Evolutionary conservation across 2,329 filamentous ascomycete species (phyloP).

Genomic region (Fusarium odoratissimum): DNA sequence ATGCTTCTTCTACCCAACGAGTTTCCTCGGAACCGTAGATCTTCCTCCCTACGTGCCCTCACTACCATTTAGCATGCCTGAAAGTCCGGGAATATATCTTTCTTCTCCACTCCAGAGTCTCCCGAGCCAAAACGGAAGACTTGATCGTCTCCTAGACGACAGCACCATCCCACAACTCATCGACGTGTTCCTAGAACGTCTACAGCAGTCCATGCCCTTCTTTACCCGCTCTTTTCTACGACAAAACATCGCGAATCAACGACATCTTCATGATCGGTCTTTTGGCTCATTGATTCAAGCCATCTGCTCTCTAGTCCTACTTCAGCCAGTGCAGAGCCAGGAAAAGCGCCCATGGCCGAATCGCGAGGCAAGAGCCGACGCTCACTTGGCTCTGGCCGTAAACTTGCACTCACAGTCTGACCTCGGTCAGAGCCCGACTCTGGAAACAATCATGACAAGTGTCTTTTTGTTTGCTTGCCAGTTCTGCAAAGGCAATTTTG

Average conservation of each 20-base stretch:
- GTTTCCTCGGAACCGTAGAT: too few relatives aligned
- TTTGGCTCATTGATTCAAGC: not conserved
- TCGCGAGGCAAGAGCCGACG: not conserved
- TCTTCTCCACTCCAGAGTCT: not conserved
- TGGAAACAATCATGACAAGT: not conserved
- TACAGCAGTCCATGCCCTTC: not conserved
- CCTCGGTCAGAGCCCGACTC: not conserved
- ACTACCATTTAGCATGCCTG: fast-evolving
- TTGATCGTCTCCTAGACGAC: not conserved
- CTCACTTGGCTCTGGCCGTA: not conserved
- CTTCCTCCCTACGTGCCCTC: too few relatives aligned
- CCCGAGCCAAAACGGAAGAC: not conserved
- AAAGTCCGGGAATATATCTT: fast-evolving
- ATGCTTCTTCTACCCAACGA: too few relatives aligned
- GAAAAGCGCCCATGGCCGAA: not conserved
- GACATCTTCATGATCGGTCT: not conserved
- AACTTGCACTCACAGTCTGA: not conserved
- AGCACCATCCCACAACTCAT: not conserved
- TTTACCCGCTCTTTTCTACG: not conserved
- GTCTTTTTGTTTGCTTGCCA: not conserved
- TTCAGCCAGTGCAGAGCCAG: not conserved
- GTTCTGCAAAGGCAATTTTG: not conserved
- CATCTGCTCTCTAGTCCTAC: not conserved
- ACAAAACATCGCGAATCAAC: not conserved
- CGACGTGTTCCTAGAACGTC: not conserved